Conservation (phyloP, 1,284 basidiomycete species). For the Boletus semigastroideus region DNA sequence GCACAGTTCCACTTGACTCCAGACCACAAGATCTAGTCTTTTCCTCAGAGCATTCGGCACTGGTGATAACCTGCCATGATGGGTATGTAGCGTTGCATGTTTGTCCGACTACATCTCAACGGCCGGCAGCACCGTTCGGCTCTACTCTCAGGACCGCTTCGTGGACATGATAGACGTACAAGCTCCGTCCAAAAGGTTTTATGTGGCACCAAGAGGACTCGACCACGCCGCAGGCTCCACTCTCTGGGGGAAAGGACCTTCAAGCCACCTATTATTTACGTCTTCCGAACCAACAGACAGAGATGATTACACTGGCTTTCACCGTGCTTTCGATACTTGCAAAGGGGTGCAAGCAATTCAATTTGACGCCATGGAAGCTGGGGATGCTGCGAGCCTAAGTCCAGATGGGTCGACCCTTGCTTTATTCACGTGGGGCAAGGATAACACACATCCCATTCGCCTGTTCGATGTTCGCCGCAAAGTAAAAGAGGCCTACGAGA, state of each 20-base stretch:
- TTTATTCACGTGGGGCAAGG: slow-evolving; percentile 44
- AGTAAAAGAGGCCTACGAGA: slow-evolving; percentile 27
- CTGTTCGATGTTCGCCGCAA: slow-evolving; percentile 52
- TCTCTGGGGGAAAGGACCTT: slow-evolving; percentile 50
- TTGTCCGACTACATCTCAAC: background rate
- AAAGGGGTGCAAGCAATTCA: slow-evolving; percentile 28
- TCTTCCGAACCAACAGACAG: slow-evolving; percentile 51
- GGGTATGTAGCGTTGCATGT: slow-evolving; percentile 27
- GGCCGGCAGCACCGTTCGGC: slow-evolving; percentile 16
- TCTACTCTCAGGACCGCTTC: slow-evolving; percentile 26
- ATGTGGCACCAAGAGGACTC: slow-evolving; percentile 19
- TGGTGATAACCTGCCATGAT: slow-evolving; percentile 34
- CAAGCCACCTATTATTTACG: slow-evolving; percentile 48
- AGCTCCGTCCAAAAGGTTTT: slow-evolving; percentile 10
- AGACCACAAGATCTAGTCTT: slow-evolving; percentile 34
- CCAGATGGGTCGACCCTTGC: slow-evolving; percentile 45
- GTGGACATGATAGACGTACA: slow-evolving; percentile 21
- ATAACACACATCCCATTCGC: slow-evolving; percentile 41
- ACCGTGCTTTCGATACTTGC: slow-evolving; percentile 50
- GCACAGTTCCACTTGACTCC: slow-evolving; percentile 27
- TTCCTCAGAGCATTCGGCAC: slow-evolving; percentile 18
- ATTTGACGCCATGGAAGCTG: slow-evolving; percentile 49
- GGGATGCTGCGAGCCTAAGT: slow-evolving; percentile 52
- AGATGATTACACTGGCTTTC: slow-evolving; percentile 39
- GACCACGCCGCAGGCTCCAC: slow-evolving; percentile 46